Evolutionary conservation across 2,329 filamentous ascomycete genomes (phyloP), one percentile per base, ranked within the genome.

Genomic region (Davidsoniella australis): DNA sequence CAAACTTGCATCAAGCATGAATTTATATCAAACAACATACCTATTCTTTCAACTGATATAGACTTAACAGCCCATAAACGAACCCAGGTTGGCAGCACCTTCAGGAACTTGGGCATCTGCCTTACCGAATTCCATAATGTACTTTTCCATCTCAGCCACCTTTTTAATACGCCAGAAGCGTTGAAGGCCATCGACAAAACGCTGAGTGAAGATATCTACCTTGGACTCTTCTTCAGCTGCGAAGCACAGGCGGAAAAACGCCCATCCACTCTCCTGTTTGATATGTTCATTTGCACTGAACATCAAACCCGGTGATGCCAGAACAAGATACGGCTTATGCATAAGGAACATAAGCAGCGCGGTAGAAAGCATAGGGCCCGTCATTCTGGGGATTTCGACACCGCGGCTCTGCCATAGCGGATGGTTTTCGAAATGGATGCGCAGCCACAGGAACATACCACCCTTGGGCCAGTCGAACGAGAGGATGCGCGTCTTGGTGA

Each of bases 361-460:
- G 14, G 67, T 68, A 2, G 75, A 68, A 1, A 94, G 69, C 20
- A 69, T 66, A 8, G 72, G 61, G 0, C 73, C 69, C 45, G 72
- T 65, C 17, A 82, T 65, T 37, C 75, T 62, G 16, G 63, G 60
- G 2, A 62, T 55, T n/a, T 43, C 49, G 18, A 47, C 51, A 20
- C 58, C 54, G 23, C 63, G 55, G 2, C 61, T 61, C 47, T 61
- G 58, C 61, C 69, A 79, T 12, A 94, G 70, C 10, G 85, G 85
- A 59, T 94, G 87, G 2, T 69, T 68, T 49, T 81, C 74, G 57
- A 87, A 82, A 60, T 78, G 71, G 53, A 91, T 65, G 50, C 75
- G 72, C 3, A 94, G 58, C 88, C 88, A 95, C 50, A 93, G 64
- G 62, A 94, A 95, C 87, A 95, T 95, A 59, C 88, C 88, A 36